Conservation (phyloP, 495 filamentous ascomycete species). For the Pyrenopolyporus hunteri region DNA sequence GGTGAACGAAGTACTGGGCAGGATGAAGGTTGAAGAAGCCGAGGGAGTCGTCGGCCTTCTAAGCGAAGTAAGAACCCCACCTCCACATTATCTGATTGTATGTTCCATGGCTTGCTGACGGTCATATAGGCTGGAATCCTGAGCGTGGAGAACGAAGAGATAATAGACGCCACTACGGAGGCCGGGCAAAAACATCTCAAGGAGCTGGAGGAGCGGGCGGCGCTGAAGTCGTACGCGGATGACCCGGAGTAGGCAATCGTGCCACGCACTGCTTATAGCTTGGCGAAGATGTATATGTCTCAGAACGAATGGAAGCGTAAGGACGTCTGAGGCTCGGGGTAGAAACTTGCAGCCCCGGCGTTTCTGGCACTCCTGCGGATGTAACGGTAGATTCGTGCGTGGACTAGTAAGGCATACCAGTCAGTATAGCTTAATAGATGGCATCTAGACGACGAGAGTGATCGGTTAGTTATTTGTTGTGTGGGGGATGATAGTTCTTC, state of each 20-base stretch:
- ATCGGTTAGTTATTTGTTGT: not conserved
- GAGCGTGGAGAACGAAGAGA: slow-evolving; percentile 86
- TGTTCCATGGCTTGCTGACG: slow-evolving; percentile 18
- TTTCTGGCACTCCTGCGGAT: not conserved
- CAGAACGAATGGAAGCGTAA: not conserved
- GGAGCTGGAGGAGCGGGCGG: slow-evolving; percentile 69
- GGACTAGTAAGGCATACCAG: not conserved
- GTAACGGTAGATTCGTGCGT: not conserved
- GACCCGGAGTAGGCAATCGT: slow-evolving; percentile 46
- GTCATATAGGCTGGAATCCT: slow-evolving; percentile 74
- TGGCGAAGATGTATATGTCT: not conserved
- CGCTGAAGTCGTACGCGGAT: slow-evolving; percentile 41
- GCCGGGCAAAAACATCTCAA: slow-evolving; percentile 80
- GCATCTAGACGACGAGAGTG: not conserved
- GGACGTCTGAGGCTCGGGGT: not conserved
- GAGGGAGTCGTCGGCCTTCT: slow-evolving; percentile 87
- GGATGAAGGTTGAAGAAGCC: slow-evolving; percentile 90
- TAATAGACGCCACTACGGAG: slow-evolving; percentile 95
- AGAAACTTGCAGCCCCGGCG: not conserved
- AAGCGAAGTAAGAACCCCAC: slow-evolving; percentile 63
- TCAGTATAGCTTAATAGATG: not conserved
- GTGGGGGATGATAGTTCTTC: not conserved
- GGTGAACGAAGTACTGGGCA: slow-evolving; percentile 96
- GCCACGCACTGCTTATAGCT: not conserved
- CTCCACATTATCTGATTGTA: not conserved